Base-by-base conservation (phyloP, 495 filamentous ascomycete genomes). In the Hypoxylon perforatum region DNA sequence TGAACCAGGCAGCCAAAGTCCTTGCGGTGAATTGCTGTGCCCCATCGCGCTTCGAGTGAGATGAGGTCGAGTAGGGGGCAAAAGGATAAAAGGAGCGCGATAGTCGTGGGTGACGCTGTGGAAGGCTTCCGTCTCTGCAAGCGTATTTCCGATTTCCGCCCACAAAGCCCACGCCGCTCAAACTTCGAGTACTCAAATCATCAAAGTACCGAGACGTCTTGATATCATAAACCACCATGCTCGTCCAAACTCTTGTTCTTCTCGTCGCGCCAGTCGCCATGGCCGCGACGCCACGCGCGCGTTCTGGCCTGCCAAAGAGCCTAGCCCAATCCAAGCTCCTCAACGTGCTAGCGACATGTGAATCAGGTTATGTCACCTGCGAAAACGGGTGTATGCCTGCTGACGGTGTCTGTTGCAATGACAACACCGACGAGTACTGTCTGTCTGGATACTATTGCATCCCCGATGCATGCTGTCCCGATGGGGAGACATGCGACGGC, bases 391-490 rank as follows among this genome's bases (percentile, higher is more conserved):
- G 63, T 18, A 70, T 70, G 63, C 62, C 62, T 9, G 1, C 39
- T n/a, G 19, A 33, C 21, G 57, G 21, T 33, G 33, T 47, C 6
- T 72, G 69, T 33, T 72, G 69, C 36, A 69, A 72, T 8, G 69
- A 72, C 42, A 61, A 61, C 50, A 69, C 61, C 30, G 57, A 65
- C 25, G 69, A 72, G 51, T 69, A 64, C 41, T 72, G 69, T 17
- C 47, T 55, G 6, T n/a, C 21, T 1, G 65, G 69, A 11, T 72
- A 72, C 38, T 69, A 72, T 46, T 72, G 69, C 23, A 14, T 72
- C n/a, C 60, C 69, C 1, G 33, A 56, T 19, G 64, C 54, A 11
- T 72, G 69, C 61, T 72, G 69, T 28, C 69, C 69, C 17, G 42
- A 62, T 4, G 69, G 69, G 0, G 38, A 72, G 39, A 45, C 48